These are phyloP conservation scores for Acmispon strigosus DNA, from an alignment of 306 rosid species.

Conservation along the genomic window DNA sequence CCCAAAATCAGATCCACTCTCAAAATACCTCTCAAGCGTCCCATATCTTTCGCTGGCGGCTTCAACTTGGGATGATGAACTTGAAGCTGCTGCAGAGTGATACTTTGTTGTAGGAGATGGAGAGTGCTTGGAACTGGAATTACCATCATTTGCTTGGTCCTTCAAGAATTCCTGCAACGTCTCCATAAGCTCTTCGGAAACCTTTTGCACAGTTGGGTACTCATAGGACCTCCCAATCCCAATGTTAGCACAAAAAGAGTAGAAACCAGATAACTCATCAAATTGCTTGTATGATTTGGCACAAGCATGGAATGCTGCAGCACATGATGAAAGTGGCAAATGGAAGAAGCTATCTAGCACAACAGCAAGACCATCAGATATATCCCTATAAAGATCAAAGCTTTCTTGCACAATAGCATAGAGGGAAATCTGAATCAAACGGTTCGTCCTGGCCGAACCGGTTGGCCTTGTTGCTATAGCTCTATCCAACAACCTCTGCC, in stretches of 20 bases:
- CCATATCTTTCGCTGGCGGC: slow-evolving; percentile 17
- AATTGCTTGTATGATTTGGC: slow-evolving; percentile 69
- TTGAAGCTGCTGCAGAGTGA: not conserved
- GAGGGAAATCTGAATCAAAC: slow-evolving; percentile 44
- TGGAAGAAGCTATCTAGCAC: slow-evolving; percentile 72
- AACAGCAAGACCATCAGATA: slow-evolving; percentile 60
- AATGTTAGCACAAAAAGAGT: slow-evolving; percentile 40
- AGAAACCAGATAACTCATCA: slow-evolving; percentile 56
- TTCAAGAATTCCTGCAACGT: slow-evolving; percentile 66
- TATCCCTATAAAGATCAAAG: slow-evolving; percentile 61
- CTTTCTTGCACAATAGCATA: slow-evolving; percentile 79
- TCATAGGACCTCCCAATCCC: slow-evolving; percentile 86
- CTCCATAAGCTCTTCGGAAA: slow-evolving; percentile 71
- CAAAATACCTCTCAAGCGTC: slow-evolving; percentile 27
- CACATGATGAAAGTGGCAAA: slow-evolving; percentile 48
- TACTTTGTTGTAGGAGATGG: not conserved
- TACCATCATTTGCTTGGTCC: slow-evolving; percentile 41
- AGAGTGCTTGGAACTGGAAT: not conserved
- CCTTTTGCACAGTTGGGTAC: slow-evolving; percentile 66
- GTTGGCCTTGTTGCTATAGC: slow-evolving; percentile 57
- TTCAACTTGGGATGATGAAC: slow-evolving; percentile 27
- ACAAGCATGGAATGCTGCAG: slow-evolving; percentile 58
- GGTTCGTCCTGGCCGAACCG: slow-evolving; percentile 47
- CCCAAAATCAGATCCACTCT: slow-evolving; percentile 26
- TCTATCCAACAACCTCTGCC: slow-evolving; percentile 78